Evolutionary conservation across 1,284 basidiomycete species (phyloP).

Genomic region (Meripilus lineatus): DNA sequence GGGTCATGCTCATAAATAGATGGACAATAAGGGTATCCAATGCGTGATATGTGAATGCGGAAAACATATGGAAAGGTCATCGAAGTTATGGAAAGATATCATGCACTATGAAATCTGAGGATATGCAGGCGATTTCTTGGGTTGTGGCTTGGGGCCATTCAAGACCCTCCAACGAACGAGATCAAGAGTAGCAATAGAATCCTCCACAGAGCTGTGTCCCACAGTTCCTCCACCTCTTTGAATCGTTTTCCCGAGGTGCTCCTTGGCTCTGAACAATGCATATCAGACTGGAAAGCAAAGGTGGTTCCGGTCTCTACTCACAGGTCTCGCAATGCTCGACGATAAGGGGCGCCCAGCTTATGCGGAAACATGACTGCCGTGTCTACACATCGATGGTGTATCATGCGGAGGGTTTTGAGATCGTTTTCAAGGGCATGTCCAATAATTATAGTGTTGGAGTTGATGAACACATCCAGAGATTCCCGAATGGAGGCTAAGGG

Average conservation of each 20-base stretch:
- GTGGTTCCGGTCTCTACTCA: slow-evolving; percentile 42
- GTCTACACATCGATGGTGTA: slow-evolving; percentile 80
- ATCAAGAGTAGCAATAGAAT: slow-evolving; percentile 80
- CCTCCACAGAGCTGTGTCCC: slow-evolving; percentile 84
- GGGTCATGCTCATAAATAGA: background rate
- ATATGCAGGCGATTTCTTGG: no score
- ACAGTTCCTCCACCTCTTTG: slow-evolving; percentile 67
- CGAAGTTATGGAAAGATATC: background rate
- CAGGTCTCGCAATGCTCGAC: slow-evolving; percentile 76
- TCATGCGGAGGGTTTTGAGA: slow-evolving; percentile 77
- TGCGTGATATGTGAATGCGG: background rate
- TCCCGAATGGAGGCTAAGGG: slow-evolving; percentile 63
- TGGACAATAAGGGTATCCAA: background rate
- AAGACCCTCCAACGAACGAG: slow-evolving; percentile 73
- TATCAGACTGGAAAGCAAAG: background rate
- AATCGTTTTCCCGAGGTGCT: slow-evolving; percentile 72
- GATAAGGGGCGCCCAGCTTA: slow-evolving; percentile 69
- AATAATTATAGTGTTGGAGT: slow-evolving; percentile 75
- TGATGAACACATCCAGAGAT: slow-evolving; percentile 66
- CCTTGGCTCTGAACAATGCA: slow-evolving; percentile 74
- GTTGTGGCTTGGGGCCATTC: slow-evolving; percentile 43
- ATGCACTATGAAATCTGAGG: background rate
- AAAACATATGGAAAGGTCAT: background rate
- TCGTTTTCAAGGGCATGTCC: slow-evolving; percentile 90
- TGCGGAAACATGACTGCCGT: slow-evolving; percentile 85